These are phyloP conservation scores for Murraya koenigii DNA, from an alignment of 345 rosid genomes.

Conservation along the genomic window DNA sequence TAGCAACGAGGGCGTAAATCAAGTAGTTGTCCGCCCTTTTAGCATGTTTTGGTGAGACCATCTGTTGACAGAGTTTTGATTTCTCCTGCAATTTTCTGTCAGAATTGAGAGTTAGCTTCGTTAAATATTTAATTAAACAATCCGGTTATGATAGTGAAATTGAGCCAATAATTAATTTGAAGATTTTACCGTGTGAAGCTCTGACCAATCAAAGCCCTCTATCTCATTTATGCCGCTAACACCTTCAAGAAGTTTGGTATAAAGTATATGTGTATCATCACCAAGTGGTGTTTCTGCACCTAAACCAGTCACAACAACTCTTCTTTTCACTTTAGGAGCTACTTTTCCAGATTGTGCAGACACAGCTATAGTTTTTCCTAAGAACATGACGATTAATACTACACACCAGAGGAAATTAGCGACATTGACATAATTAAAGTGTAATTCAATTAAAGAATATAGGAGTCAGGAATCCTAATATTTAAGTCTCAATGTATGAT, in stretches of 20 bases:
- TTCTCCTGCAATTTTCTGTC: slow-evolving; percentile 58
- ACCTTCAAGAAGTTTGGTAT: slow-evolving; percentile 51
- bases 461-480: too few species aligned
- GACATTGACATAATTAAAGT: neutral
- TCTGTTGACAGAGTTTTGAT: slow-evolving; percentile 54
- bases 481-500: too few species aligned
- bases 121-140: neutral
- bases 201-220: slow-evolving; percentile 52
- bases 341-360: slow-evolving; percentile 42
- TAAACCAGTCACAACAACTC: slow-evolving; percentile 58
- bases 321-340: slow-evolving; percentile 34
- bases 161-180: neutral
- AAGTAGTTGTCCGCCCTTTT: slow-evolving; percentile 59
- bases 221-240: slow-evolving; percentile 50
- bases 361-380: slow-evolving; percentile 26
- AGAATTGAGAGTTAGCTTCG: neutral
- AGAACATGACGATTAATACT: neutral
- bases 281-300: slow-evolving; percentile 59
- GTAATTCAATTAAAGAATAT: too few species aligned
- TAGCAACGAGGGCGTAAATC: too few species aligned
- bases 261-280: slow-evolving; percentile 43
- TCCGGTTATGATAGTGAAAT: neutral
- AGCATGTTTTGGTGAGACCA: slow-evolving; percentile 46
- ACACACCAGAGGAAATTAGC: neutral
- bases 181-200: slow-evolving; percentile 40